These are phyloP conservation scores for Zelonia costaricensis DNA, from an alignment of 208 protist species.

Conservation along the genomic window DNA sequence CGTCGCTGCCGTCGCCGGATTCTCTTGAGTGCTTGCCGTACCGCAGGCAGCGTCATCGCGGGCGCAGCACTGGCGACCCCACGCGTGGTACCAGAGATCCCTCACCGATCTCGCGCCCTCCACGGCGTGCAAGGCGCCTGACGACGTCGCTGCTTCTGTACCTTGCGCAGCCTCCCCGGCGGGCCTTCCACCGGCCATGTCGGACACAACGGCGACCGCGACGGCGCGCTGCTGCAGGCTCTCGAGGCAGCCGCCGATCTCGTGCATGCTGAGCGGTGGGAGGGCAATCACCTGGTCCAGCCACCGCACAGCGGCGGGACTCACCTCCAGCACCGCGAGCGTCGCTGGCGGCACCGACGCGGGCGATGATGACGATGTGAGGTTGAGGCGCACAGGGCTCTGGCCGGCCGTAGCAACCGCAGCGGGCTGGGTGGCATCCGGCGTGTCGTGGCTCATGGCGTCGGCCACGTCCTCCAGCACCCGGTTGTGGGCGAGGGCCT, in stretches of 20 bases:
- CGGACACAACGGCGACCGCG: no score
- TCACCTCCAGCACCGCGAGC: conserved; percentile 17
- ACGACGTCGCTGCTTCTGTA: no score
- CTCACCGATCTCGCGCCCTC: no score
- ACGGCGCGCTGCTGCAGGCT: neutral
- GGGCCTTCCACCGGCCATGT: no score
- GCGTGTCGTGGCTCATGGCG: conserved; percentile 1
- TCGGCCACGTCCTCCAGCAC: conserved; percentile 25
- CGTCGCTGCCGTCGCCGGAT: neutral
- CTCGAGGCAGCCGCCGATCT: neutral
- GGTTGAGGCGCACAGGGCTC: neutral
- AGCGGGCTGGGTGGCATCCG: neutral
- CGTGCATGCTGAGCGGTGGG: neutral
- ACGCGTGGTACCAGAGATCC: conserved; percentile 9
- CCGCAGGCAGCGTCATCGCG: neutral
- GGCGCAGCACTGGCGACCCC: conserved; percentile 1
- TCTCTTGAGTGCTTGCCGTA: neutral
- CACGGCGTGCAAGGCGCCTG: no score
- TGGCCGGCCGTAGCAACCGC: neutral
- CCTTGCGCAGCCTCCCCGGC: no score
- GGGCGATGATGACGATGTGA: neutral
- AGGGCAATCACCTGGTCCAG: conserved; percentile 11
- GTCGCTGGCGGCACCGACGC: neutral
- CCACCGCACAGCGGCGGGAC: conserved; percentile 9
- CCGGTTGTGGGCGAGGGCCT: conserved; percentile 31